These are phyloP conservation scores for Micromonas commoda DNA, from an alignment of 139 green algal species.

Conservation along the genomic window DNA sequence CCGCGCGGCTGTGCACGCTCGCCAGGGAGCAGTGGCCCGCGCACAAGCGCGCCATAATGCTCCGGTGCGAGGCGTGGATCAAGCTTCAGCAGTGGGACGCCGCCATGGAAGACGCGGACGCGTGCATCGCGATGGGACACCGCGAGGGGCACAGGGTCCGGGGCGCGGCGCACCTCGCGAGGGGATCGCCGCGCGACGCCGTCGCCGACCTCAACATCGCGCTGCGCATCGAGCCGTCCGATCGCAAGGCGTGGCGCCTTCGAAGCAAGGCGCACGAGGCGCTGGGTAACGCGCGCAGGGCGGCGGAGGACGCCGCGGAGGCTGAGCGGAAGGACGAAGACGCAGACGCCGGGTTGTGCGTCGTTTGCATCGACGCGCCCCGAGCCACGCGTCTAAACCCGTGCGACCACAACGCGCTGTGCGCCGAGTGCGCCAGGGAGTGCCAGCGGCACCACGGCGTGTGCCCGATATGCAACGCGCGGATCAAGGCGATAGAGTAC, in stretches of 20 bases:
- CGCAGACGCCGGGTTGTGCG: neutral
- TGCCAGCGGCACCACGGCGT: neutral
- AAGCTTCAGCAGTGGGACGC: neutral
- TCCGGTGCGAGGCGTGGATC: neutral
- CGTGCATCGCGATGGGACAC: neutral
- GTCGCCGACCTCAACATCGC: neutral
- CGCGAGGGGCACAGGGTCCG: neutral
- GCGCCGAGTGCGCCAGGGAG: neutral
- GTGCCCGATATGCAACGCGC: neutral
- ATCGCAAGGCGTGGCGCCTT: neutral
- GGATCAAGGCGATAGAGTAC: neutral
- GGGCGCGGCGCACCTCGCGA: neutral
- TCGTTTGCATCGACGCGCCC: conserved; percentile 5
- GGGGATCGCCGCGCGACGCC: neutral
- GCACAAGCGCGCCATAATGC: neutral
- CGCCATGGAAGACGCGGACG: neutral
- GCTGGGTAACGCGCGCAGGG: neutral
- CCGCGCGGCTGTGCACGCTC: neutral
- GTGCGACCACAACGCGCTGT: conserved; percentile 1
- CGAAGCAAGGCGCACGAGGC: neutral
- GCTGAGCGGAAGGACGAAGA: neutral
- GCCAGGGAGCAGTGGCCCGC: neutral
- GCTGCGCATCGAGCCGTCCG: neutral
- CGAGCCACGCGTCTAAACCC: neutral
- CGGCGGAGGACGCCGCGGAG: neutral